Percentiles rank a stretch among this genome's conserved stretches.
Conservation (phyloP, 2,329 filamentous ascomycete species). For the Verticillium zaregamsianum region DNA sequence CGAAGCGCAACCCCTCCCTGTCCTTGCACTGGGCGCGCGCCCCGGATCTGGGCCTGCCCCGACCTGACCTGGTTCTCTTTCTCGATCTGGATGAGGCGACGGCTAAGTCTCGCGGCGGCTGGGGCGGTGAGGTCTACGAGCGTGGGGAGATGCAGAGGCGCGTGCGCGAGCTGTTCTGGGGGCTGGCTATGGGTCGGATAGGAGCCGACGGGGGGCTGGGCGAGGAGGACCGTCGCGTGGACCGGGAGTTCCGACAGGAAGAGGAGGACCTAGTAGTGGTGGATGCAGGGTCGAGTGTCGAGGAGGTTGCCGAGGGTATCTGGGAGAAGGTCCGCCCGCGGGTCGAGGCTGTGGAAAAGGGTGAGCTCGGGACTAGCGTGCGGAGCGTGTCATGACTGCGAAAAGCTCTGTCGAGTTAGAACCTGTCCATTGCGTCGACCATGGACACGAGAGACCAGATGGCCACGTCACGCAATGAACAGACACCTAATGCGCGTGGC, state of each 20-base stretch:
- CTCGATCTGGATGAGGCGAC: slow-evolving; percentile 73
- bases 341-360: slow-evolving; percentile 44
- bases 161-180: slow-evolving; percentile 71
- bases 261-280: slow-evolving; percentile 51
- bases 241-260: slow-evolving; percentile 37
- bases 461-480: too few relatives aligned
- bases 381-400: slow-evolving; percentile 29
- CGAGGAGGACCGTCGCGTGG: slow-evolving; percentile 17
- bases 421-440: neutral
- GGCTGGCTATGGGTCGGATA: slow-evolving; percentile 42
- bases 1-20: slow-evolving; percentile 71
- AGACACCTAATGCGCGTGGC: too few relatives aligned
- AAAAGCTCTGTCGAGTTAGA: neutral
- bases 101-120: slow-evolving; percentile 76
- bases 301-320: slow-evolving; percentile 52
- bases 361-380: slow-evolving; percentile 41
- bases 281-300: slow-evolving; percentile 49
- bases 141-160: slow-evolving; percentile 74
- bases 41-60: slow-evolving; percentile 81
- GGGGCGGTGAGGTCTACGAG: slow-evolving; percentile 87
- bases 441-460: too few relatives aligned
- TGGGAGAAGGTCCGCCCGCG: slow-evolving; percentile 46
- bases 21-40: slow-evolving; percentile 75
- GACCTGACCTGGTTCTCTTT: slow-evolving; percentile 84
- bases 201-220: slow-evolving; percentile 23